Base-by-base conservation (phyloP, 2,329 filamentous ascomycete species). In the Alternaria sp. region DNA sequence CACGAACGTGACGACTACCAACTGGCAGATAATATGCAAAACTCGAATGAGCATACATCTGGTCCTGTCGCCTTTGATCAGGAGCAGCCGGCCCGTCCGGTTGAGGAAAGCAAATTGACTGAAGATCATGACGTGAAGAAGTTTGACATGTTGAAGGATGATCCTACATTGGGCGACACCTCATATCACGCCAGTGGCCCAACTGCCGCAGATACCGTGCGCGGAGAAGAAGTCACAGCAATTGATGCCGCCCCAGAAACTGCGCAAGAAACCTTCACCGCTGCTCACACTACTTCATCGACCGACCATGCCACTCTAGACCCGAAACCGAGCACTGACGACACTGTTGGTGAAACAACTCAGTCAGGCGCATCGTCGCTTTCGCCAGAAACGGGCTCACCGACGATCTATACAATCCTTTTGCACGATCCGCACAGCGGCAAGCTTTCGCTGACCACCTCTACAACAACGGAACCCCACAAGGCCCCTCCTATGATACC, bases 1-100 rank as follows among this genome's bases (percentile, higher is more conserved):
- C 66, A 69, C 49, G 58, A 60, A 25, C 49, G 60, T 12, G 51
- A 61, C 25, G 76, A 78, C 50, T 63, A 51, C 28, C 62, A 60
- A 18, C 59, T 77, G 7, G 72, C 75, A 7, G 62, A 64, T 28
- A 75, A 78, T 47, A 61, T 76, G 2, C 70, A 65, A 51, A 67
- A 68, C 8, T 66, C 68, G 7, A 76, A 75, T 45, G 75, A 75
- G 49, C 75, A 78, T 56, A 63, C 60, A 2, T 74, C 74, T 65
- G 74, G 72, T 1, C 61, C 68, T 2, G 74, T 77, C 18, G 71
- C 69, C 2, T 61, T 65, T 5, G 60, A 69, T 21, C 74, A 78
- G 57, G 55, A 60, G n/a, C 75, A 77, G 21, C 49, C 61, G 14
- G 23, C 55, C 15, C 18, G 49, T 28, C 12, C 58, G 7, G 25